A percentile compares a stretch with the other conserved stretches of the same genome.
phyloP scores from a whole-genome alignment of 306 rosid species.

The Macrotyloma uniflorum region DNA sequence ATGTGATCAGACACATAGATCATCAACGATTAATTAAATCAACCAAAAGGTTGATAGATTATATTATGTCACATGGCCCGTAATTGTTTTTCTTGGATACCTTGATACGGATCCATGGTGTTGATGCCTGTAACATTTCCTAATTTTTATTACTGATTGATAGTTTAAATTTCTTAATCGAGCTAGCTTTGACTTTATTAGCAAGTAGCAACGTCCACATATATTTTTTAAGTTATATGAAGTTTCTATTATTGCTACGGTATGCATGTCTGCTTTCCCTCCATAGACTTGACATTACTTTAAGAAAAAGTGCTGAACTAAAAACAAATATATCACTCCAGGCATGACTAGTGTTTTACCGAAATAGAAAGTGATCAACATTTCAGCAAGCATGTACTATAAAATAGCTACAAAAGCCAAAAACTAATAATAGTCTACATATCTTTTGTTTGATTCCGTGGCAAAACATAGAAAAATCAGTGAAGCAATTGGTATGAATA shows the following conservation, averaged over 20 bases:
- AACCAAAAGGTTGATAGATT: constrained; percentile 33
- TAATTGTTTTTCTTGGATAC: not conserved
- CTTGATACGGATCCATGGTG: constrained; percentile 24
- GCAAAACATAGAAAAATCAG: not conserved
- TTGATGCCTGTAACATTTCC: constrained; percentile 50
- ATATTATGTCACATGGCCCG: not conserved
- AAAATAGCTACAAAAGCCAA: not conserved
- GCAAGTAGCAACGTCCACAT: constrained; percentile 30
- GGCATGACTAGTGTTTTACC: constrained; percentile 13
- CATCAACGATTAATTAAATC: constrained; percentile 5
- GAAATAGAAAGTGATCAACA: not conserved
- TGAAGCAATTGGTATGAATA: not conserved
- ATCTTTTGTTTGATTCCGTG: not conserved
- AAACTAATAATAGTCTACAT: not conserved
- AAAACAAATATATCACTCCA: not conserved
- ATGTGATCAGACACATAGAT: constrained; percentile 8
- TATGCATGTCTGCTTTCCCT: constrained; percentile 21
- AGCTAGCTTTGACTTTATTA: constrained; percentile 33
- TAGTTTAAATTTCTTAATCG: constrained; percentile 31
- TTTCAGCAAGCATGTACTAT: not conserved
- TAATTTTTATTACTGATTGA: constrained; percentile 35
- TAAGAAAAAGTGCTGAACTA: not conserved
- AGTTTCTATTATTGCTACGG: constrained; percentile 50
- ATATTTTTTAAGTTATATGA: not conserved
- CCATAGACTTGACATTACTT: constrained; percentile 8